These are phyloP conservation scores for Miscanthus lutarioriparius DNA, from an alignment of 176 grass and related monocot species.

Conservation along the genomic window DNA sequence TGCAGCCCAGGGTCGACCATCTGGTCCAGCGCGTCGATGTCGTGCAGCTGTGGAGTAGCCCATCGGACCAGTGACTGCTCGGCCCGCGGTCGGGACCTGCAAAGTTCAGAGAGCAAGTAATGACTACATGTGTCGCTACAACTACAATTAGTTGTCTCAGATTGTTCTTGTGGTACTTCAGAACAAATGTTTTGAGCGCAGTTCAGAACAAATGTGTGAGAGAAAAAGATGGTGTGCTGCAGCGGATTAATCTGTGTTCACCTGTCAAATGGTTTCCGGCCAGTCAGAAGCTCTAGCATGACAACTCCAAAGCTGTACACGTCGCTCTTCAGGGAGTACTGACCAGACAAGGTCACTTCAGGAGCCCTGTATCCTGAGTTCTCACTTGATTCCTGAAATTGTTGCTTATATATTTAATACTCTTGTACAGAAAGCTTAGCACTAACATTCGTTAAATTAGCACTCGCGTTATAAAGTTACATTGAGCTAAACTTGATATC, in stretches of 20 bases:
- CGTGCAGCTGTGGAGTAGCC: conserved; percentile 82
- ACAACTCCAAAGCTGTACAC: conserved; percentile 93
- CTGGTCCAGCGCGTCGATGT: conserved; percentile 81
- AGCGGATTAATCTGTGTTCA: neutral
- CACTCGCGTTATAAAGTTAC: neutral
- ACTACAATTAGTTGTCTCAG: neutral
- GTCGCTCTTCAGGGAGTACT: conserved; percentile 86
- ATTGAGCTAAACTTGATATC: neutral
- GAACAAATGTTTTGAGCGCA: neutral
- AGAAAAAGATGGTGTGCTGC: neutral
- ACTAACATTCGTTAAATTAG: neutral
- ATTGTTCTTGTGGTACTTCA: neutral
- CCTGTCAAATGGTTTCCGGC: conserved; percentile 87
- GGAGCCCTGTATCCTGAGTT: conserved; percentile 77
- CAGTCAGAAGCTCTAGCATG: conserved; percentile 94
- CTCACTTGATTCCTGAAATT: conserved; percentile 59
- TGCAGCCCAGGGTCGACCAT: conserved; percentile 90
- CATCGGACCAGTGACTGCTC: conserved; percentile 84
- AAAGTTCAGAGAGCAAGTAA: conserved; percentile 19
- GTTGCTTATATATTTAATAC: neutral
- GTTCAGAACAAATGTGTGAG: neutral
- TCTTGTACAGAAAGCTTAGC: neutral
- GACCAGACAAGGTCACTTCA: conserved; percentile 70
- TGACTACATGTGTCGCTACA: neutral
- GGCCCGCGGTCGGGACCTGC: conserved; percentile 51